phyloP scores from a whole-genome alignment of 805 yeast genomes.

The Clavispora fructus region DNA sequence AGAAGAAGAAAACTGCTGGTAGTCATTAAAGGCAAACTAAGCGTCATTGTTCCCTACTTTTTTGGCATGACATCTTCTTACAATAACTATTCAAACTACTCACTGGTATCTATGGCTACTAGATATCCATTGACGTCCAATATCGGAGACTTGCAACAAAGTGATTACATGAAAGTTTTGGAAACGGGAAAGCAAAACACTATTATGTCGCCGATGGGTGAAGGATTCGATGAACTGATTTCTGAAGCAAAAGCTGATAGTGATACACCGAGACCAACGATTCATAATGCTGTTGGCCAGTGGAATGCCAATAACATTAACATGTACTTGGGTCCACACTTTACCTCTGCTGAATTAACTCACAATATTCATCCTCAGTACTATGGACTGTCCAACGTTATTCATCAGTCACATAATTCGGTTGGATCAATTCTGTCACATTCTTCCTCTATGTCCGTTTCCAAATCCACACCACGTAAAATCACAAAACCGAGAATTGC shows the following conservation, averaged over 20 bases:
- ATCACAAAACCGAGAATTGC: conserved; percentile 28
- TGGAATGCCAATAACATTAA: not conserved
- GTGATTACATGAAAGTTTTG: not conserved
- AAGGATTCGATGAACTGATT: not conserved
- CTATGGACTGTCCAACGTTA: not conserved
- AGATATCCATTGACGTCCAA: not conserved
- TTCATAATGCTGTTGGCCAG: not conserved
- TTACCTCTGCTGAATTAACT: not conserved
- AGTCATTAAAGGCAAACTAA: not conserved
- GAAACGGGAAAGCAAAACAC: not conserved
- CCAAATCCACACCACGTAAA: not conserved
- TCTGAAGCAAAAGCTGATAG: not conserved
- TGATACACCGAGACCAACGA: not conserved
- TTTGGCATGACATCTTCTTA: not conserved
- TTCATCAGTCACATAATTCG: not conserved
- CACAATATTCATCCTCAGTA: not conserved
- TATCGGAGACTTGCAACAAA: not conserved
- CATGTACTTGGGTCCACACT: not conserved
- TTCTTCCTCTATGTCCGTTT: not conserved
- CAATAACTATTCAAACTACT: not conserved
- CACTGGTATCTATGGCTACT: not conserved
- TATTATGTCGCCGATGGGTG: not conserved
- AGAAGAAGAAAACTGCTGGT: not conserved
- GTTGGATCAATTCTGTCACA: not conserved
- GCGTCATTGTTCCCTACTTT: not conserved